phyloP scores from a whole-genome alignment of 2,329 filamentous ascomycete genomes.

The Exophiala bonariae region DNA sequence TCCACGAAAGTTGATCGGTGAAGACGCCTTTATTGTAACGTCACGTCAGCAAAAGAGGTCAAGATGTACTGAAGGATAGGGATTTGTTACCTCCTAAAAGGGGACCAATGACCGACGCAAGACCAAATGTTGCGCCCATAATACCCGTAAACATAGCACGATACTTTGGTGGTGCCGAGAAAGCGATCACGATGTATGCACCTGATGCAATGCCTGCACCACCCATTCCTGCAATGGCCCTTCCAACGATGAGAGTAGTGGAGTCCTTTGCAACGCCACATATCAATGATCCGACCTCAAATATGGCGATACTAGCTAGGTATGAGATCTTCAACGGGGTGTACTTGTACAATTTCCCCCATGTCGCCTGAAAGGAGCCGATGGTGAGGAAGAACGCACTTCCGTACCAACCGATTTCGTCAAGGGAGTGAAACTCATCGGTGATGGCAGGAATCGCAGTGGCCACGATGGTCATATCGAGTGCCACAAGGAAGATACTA shows the following conservation, averaged over 20 bases:
- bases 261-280: conserved; percentile 37
- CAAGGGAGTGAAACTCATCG: conserved; percentile 35
- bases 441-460: conserved; percentile 41
- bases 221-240: conserved; percentile 38
- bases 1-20: conserved; percentile 30
- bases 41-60: too few relatives aligned
- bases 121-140: conserved; percentile 27
- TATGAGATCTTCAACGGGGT: conserved; percentile 34
- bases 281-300: conserved; percentile 42
- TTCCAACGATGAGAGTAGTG: conserved; percentile 37
- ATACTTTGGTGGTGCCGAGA: conserved; percentile 44
- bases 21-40: conserved; percentile 20
- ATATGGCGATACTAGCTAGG: conserved; percentile 37
- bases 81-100: conserved; percentile 28
- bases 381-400: conserved; percentile 36
- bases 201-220: conserved; percentile 34
- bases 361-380: conserved; percentile 35
- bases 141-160: conserved; percentile 47
- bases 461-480: conserved; percentile 33
- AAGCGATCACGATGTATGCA: conserved; percentile 46
- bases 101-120: conserved; percentile 29
- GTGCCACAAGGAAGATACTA: conserved; percentile 2
- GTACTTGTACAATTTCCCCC: conserved; percentile 33
- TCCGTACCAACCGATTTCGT: conserved; percentile 38
- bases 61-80: too few relatives aligned